Evolutionary conservation across 148 eudicot genomes (phyloP), one percentile per base, ranked within the genome.

Genomic region (Rhododendron ovatum): DNA sequence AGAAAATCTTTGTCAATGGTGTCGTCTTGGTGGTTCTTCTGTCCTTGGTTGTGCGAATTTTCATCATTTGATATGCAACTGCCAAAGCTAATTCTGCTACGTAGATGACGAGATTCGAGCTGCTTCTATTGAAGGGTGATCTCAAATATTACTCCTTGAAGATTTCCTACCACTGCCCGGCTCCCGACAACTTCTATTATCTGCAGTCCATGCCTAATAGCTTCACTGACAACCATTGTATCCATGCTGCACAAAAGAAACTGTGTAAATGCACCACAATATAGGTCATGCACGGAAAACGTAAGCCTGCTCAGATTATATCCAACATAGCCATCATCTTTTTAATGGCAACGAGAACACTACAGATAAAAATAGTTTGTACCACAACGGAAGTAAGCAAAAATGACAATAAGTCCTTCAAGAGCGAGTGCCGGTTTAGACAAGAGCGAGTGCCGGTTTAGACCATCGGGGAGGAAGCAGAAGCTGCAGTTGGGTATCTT

Each of bases 91-190:
- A 61, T 55, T 13, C 30, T 45, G n/a, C 20, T 61, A 17, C 4
- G 20, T 5, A 55, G 67, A 9, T 22, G 84, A 59, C 1, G 22
- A 35, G 84, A 76, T 30, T 28, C 4, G 26, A 24, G 28, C 77
- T 86, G 57, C 48, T 65, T 45, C 89, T 89, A 86, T 28, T 81
- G 61, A 55, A 89, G 88, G 84, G 91, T 92, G 82, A 96, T 94
- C 89, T 96, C 95, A 78, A 86, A 96, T 45, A 96, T 89, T 82
- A 95, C 94, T 20, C 96, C 98, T 85, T 85, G 91, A 47, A 90
- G 90, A 85, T 90, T 91, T 84, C 92, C 88, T 20, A 95, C 91
- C 35, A 90, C 84, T 74, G 93, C 55, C 17, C 94, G 94, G 41
- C 94, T 92, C 51, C 95, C 96, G 77, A 86, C 63, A 84, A 96